Evolutionary conservation across 176 grass and related monocot species (phyloP), one percentile per base, ranked within the genome.

Genomic region (Hsuehochloa calcarea): DNA sequence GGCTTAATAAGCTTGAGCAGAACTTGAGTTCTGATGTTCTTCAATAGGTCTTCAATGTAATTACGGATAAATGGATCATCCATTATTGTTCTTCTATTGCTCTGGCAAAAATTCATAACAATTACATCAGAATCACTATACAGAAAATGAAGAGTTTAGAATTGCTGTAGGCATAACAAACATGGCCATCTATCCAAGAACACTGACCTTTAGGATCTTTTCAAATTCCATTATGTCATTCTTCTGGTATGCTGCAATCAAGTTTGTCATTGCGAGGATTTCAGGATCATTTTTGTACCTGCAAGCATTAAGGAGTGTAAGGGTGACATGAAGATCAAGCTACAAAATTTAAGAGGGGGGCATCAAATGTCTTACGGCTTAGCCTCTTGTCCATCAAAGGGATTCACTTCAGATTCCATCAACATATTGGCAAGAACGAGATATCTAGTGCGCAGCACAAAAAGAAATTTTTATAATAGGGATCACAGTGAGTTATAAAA

Each of bases 351-450:
- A 67, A 40, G 37, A 67, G 12, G 16, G 62, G 25, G 40, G 37
- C 20, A 27, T 78, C 17, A 45, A 61, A 77, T 63, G 20, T 55
- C 96, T 89, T 92, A 99, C 96, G 96, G 96, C 62, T 99, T 99
- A 46, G 96, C 96, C 84, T 99, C 96, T 90, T 99, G 96, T 61
- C 96, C 96, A 89, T 99, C 96, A 39, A 99, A 99, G 25, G 96
- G 96, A 91, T 99, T 99, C 72, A 99, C 96, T 99, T 99, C 96
- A 72, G 96, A 99, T 66, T 99, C 91, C 96, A 99, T 99, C 68
- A 99, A 85, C 96, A 99, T 99, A 86, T 99, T 99, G 13, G 96
- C 96, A 83, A 99, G 93, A 84, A 99, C 96, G 46, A 99, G 92
- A 83, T 99, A 99, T 81, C 96, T 99, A 54, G 76, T 40, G 10